Percentiles rank a stretch among this genome's conserved stretches.
phyloP scores from a whole-genome alignment of 768 basidiomycete species.

The Pulveroboletus sp. region DNA sequence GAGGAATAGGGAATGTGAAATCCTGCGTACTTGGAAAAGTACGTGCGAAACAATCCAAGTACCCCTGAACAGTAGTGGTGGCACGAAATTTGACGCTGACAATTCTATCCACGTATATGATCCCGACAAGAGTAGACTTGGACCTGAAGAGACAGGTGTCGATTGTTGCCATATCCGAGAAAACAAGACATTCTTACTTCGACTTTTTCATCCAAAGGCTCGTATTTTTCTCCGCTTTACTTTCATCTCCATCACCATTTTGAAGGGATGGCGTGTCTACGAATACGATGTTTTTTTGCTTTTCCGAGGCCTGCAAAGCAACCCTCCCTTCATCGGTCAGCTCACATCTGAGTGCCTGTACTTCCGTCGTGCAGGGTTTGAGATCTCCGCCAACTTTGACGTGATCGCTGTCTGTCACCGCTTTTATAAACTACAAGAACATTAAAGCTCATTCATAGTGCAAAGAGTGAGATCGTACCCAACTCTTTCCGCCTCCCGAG shows the following conservation, averaged over 20 bases:
- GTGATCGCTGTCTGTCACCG: not conserved
- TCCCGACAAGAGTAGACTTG: slow-evolving; percentile 5
- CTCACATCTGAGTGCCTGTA: slow-evolving; percentile 12
- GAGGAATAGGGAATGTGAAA: not conserved
- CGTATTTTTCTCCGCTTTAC: not conserved
- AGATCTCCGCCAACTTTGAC: not conserved
- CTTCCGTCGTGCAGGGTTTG: not conserved
- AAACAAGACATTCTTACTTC: not conserved
- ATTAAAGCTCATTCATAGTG: not conserved
- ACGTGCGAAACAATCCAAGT: slow-evolving; percentile 6
- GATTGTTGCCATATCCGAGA: not conserved
- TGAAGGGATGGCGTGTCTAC: slow-evolving; percentile 22
- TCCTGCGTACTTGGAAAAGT: slow-evolving; percentile 1
- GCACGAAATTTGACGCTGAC: not conserved
- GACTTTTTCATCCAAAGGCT: slow-evolving; percentile 4
- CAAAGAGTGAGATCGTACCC: slow-evolving; percentile 3
- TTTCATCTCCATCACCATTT: not conserved
- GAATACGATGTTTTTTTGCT: slow-evolving; percentile 13
- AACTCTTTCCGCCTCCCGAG: slow-evolving; percentile 18
- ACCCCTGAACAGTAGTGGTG: not conserved
- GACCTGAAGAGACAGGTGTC: slow-evolving; percentile 1
- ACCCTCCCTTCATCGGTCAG: not conserved
- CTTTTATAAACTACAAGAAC: slow-evolving; percentile 6
- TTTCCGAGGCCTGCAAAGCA: not conserved
- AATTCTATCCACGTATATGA: slow-evolving; percentile 15